A percentile compares a stretch with the other conserved stretches of the same genome.
These are phyloP conservation scores for Colletotrichum aenigma DNA, from an alignment of 2,329 filamentous ascomycete genomes.

Conservation along the genomic window DNA sequence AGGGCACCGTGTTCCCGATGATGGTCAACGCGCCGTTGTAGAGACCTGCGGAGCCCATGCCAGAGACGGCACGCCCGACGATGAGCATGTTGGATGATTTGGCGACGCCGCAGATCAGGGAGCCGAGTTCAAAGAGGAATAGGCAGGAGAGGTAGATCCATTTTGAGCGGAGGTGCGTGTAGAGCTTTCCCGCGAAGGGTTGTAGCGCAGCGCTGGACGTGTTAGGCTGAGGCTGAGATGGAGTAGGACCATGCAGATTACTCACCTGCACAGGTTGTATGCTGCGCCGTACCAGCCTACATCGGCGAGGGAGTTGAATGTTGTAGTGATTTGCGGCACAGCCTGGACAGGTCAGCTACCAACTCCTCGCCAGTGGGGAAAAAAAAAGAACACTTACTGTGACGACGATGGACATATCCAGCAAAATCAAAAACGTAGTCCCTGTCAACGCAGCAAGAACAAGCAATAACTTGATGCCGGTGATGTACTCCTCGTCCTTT, in stretches of 20 bases:
- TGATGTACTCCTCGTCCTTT: constrained; percentile 25
- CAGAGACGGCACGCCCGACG: constrained; percentile 52
- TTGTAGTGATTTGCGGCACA: constrained; percentile 52
- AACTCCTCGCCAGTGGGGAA: background rate
- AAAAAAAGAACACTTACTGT: constrained; percentile 38
- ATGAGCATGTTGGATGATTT: constrained; percentile 51
- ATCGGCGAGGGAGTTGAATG: constrained; percentile 54
- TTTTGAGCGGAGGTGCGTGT: constrained; percentile 40
- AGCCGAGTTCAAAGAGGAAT: constrained; percentile 42
- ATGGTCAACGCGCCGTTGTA: constrained; percentile 39
- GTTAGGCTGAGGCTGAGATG: background rate
- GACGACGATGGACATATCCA: constrained; percentile 58
- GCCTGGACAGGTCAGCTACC: constrained; percentile 33
- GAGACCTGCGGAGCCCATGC: constrained; percentile 49
- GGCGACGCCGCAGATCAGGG: constrained; percentile 51
- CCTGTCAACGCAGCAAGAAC: constrained; percentile 42
- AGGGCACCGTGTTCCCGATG: constrained; percentile 31
- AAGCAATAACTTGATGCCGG: constrained; percentile 35
- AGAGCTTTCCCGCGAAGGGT: constrained; percentile 57
- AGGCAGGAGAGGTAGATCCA: constrained; percentile 32
- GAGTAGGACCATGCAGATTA: background rate
- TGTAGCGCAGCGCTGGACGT: constrained; percentile 49
- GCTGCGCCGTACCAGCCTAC: constrained; percentile 61
- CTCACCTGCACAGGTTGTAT: constrained; percentile 50
- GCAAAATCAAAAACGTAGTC: constrained; percentile 49